A percentile compares a stretch with the other conserved stretches of the same genome.
These are phyloP conservation scores for Chytridiales sp. DNA, from an alignment of 371 early-diverging fungal genomes.

Conservation along the genomic window DNA sequence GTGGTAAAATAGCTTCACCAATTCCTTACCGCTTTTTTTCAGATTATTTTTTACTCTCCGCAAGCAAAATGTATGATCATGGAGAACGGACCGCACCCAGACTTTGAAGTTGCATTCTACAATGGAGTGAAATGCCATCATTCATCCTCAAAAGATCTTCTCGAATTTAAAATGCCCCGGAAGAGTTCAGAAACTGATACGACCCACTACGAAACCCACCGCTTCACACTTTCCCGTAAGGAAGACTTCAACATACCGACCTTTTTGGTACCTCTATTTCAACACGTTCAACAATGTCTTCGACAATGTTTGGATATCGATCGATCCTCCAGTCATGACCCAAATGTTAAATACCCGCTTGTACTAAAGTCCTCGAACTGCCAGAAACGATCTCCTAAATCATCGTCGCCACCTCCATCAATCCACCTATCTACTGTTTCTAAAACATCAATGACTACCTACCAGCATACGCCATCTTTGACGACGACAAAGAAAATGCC, in stretches of 20 bases:
- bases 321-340: neutral
- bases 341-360: slow-evolving; percentile 26
- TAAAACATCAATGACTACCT: too few species aligned
- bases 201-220: neutral
- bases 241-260: slow-evolving; percentile 18
- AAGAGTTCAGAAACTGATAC: neutral
- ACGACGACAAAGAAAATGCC: too few species aligned
- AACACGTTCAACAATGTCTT: slow-evolving; percentile 51
- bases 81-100: slow-evolving; percentile 57
- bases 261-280: slow-evolving; percentile 24
- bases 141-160: slow-evolving; percentile 5
- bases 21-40: slow-evolving; percentile 42
- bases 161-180: slow-evolving; percentile 29
- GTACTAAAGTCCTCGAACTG: slow-evolving; percentile 38
- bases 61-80: slow-evolving; percentile 62
- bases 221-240: neutral
- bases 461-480: too few species aligned
- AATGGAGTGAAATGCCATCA: slow-evolving; percentile 46
- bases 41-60: slow-evolving; percentile 58
- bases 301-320: slow-evolving; percentile 49
- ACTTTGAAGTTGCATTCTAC: slow-evolving; percentile 57
- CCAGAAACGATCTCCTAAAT: neutral
- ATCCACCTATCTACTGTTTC: too few species aligned
- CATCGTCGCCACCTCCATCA: neutral
- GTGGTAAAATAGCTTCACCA: neutral